Base-by-base conservation (phyloP, 75 land plant genomes). In the Sequoia sempervirens region DNA sequence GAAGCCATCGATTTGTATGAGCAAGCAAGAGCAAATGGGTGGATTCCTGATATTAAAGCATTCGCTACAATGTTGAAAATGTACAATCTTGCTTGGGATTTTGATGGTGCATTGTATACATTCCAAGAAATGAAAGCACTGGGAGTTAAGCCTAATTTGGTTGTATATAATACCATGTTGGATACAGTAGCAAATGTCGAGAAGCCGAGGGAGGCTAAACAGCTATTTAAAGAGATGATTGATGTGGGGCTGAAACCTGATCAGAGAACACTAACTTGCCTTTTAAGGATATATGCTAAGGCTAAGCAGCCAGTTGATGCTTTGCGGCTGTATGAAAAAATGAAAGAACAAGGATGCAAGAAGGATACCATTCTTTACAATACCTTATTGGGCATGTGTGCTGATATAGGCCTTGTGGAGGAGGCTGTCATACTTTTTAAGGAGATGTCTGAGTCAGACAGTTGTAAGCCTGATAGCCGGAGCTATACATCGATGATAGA, bases 381-480 rank as follows among this genome's bases (percentile, higher is more conserved):
- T n/a, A 91, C 96, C 6, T 72, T 96, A 84, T 84, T 97, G 88
- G 96, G 87, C 66, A 91, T 94, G 94, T 97, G 98, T 68, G 98
- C 96, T 11, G 96, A 97, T 79, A 84, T 90, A 81, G 98, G 95
- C 37, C 36, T 84, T 82, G 91, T 91, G 50, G 87, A 92, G 37
- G 93, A 96, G 81, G 99, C 92, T 1, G 96, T 92, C 87, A 84
- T 43, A 80, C 84, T 94, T 10, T 91, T 96, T 81, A 90, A 85
- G 28, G 96, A 96, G 61, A 94, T 97, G 94, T 81, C 81, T 79
- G 45, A 45, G 6, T 82, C 95, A 11, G 87, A 84, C 79, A 37
- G 58, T 61, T 85, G 87, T 78, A 84, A 81, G 80, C 98, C 98
- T 8, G 93, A 91, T 87, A 90, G 90, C 50, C 91, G 88, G 86